Evolutionary conservation across 257 asterid genomes (phyloP), one percentile per base, ranked within the genome.

Genomic region (Eucommia ulmoides): DNA sequence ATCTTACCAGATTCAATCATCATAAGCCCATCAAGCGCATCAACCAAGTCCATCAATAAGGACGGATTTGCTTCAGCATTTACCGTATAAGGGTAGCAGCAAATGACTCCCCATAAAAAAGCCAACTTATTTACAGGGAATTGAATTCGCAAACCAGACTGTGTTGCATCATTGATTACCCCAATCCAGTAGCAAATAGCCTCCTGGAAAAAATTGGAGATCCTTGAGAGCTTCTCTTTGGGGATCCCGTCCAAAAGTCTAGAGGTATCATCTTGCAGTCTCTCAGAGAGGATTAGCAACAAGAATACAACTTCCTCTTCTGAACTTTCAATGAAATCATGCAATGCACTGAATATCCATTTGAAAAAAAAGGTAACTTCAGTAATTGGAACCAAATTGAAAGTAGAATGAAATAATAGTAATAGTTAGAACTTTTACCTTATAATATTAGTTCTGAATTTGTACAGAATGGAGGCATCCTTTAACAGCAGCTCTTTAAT

Each of bases 331-430:
- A 82, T 58, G 55, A 80, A 78, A 61, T 78, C 78, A 65, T 65
- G 67, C 55, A 85, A 70, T 20, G 93, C 84, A 56, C 98, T 89
- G 93, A 83, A 78, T 73, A n/a, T n/a, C n/a, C n/a, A n/a, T n/a
- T n/a, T n/a, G n/a, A n/a, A n/a, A n/a, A n/a, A n/a, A n/a, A n/a
- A n/a, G n/a, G n/a, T n/a, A n/a, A n/a, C n/a, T n/a, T n/a, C n/a
- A n/a, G n/a, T n/a, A n/a, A n/a, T n/a, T n/a, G n/a, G n/a, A n/a
- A n/a, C n/a, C n/a, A n/a, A n/a, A n/a, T n/a, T n/a, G n/a, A n/a
- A n/a, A n/a, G n/a, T n/a, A n/a, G n/a, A n/a, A n/a, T n/a, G n/a
- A n/a, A n/a, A n/a, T n/a, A n/a, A n/a, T n/a, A n/a, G n/a, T n/a
- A n/a, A n/a, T n/a, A n/a, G n/a, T n/a, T n/a, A n/a, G n/a, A n/a